Evolutionary conservation across 208 protist genomes (phyloP).

Genomic region (Leishmania aethiopica): DNA sequence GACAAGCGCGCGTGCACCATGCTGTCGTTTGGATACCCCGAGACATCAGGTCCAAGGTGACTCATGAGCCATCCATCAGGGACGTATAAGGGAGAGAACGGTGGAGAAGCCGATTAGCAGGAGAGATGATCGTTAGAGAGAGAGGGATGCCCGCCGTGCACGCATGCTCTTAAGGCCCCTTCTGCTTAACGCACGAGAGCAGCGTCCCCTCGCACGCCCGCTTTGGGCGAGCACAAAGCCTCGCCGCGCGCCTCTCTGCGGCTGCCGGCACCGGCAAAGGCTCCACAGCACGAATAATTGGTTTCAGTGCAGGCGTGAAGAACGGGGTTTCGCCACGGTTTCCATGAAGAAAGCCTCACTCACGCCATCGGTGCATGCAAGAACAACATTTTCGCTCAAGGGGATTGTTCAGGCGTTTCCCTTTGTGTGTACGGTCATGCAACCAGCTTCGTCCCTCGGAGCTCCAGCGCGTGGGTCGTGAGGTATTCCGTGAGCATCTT

Average conservation of each 20-base stretch:
- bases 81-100: background rate
- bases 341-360: background rate
- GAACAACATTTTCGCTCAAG: background rate
- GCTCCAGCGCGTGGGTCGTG: background rate
- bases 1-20: background rate
- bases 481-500: slow-evolving; percentile 42
- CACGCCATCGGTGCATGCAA: background rate
- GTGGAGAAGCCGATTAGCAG: background rate
- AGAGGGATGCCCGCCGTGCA: background rate
- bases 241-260: background rate
- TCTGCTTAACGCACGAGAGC: background rate
- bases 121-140: background rate
- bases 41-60: background rate
- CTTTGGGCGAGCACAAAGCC: background rate
- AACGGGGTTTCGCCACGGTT: background rate
- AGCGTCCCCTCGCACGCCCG: background rate
- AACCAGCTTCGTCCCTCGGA: background rate
- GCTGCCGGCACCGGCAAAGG: background rate
- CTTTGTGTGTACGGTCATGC: background rate
- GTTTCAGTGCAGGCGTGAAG: background rate
- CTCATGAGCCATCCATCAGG: background rate
- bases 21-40: background rate
- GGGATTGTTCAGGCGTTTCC: background rate
- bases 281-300: background rate
- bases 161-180: background rate